Percentiles rank a stretch among this genome's conserved stretches.
Evolutionary conservation across 208 protist species (phyloP).

Genomic region (Crithidia brevicula): DNA sequence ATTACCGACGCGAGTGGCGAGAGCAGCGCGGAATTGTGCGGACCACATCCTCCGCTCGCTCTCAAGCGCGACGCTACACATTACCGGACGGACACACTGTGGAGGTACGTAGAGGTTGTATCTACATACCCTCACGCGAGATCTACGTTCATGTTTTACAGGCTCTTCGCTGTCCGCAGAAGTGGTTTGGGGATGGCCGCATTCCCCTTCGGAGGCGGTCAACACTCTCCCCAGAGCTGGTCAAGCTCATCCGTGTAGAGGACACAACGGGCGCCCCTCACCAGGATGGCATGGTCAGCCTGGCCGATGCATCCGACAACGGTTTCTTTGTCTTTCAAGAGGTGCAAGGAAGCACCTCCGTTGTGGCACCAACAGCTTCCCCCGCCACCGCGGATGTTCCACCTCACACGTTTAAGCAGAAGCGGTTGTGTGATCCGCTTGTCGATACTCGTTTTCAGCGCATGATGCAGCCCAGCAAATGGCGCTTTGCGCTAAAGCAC

Average conservation of each 20-base stretch:
- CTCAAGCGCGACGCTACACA: slow-evolving; percentile 16
- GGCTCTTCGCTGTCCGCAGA: slow-evolving; percentile 43
- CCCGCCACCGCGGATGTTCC: background rate
- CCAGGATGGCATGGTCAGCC: slow-evolving; percentile 10
- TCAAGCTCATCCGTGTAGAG: slow-evolving; percentile 41
- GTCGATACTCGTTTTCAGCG: slow-evolving; percentile 22
- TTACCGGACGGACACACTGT: slow-evolving; percentile 39
- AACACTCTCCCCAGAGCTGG: slow-evolving; percentile 35
- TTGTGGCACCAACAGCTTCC: background rate
- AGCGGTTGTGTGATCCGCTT: background rate
- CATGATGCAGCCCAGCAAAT: slow-evolving; percentile 3
- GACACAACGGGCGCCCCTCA: slow-evolving; percentile 1
- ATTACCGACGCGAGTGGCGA: slow-evolving; percentile 25
- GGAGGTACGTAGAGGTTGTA: slow-evolving; percentile 46
- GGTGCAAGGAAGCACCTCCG: background rate
- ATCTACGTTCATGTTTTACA: slow-evolving; percentile 60
- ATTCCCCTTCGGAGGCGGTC: slow-evolving; percentile 33
- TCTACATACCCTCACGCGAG: slow-evolving; percentile 64
- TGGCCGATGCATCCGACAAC: slow-evolving; percentile 47
- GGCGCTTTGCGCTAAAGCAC: slow-evolving; percentile 23
- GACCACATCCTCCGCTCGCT: slow-evolving; percentile 18
- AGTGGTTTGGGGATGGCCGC: slow-evolving; percentile 67
- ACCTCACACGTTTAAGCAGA: background rate
- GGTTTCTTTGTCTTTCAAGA: slow-evolving; percentile 63
- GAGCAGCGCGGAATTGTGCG: slow-evolving; percentile 42